Conservation (phyloP, 352 stramenopile species). For the Phytophthora crassamura region DNA sequence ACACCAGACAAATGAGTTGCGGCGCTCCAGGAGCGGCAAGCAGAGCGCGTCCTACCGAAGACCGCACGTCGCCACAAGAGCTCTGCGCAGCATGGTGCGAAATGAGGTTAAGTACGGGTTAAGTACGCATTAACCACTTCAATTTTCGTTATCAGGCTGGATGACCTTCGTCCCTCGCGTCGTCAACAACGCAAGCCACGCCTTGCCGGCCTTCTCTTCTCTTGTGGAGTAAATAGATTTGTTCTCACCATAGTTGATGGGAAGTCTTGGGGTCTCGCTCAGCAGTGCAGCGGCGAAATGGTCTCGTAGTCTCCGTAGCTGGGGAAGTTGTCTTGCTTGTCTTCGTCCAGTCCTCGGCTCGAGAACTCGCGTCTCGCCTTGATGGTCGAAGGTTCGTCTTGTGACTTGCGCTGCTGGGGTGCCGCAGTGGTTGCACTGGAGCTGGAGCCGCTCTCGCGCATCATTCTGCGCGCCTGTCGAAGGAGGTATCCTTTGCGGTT, state of each 20-base stretch:
- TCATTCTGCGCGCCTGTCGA: conserved; percentile 60
- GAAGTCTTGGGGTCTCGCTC: conserved; percentile 3
- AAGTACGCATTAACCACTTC: conserved; percentile 24
- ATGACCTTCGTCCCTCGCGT: not conserved
- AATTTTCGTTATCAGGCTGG: conserved; percentile 24
- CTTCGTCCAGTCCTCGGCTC: conserved; percentile 5
- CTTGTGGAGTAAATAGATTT: conserved; percentile 36
- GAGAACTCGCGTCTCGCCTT: conserved; percentile 21
- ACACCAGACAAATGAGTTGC: conserved; percentile 8
- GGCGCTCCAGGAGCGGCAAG: not conserved
- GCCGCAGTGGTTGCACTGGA: conserved; percentile 1
- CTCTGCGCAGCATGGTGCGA: conserved; percentile 25
- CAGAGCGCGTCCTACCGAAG: conserved; percentile 29
- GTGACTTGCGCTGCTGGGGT: conserved; percentile 16
- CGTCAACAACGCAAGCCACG: not conserved
- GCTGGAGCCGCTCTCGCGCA: conserved; percentile 31
- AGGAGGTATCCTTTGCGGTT: conserved; percentile 78
- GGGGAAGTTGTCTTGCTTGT: conserved; percentile 12
- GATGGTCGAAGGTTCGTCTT: not conserved
- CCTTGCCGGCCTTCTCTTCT: conserved; percentile 16
- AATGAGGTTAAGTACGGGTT: conserved; percentile 11
- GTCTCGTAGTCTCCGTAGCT: conserved; percentile 15
- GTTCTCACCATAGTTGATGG: conserved; percentile 24
- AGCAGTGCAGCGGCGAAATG: conserved; percentile 27
- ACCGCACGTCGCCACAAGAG: conserved; percentile 17